These are phyloP conservation scores for Didymella glomerata DNA, from an alignment of 2,329 filamentous ascomycete genomes.

Conservation along the genomic window DNA sequence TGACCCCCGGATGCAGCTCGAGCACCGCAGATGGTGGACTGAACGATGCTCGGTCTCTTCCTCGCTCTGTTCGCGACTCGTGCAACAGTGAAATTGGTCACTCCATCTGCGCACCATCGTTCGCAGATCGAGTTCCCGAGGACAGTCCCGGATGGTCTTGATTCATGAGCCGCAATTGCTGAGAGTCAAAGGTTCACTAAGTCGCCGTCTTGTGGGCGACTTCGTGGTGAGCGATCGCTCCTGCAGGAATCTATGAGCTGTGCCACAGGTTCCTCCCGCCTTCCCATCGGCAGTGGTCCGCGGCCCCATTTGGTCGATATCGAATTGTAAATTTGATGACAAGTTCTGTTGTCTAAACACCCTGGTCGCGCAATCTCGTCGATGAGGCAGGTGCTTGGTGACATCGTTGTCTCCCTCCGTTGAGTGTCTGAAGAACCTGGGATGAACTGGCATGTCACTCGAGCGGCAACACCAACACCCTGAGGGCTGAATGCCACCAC, in stretches of 20 bases:
- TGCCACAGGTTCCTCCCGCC: conserved; percentile 7
- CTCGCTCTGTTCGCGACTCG: conserved; percentile 1
- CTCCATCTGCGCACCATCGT: conserved; percentile 2
- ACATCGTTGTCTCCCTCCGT: background rate
- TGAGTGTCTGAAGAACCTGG: background rate
- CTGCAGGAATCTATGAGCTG: conserved; percentile 1
- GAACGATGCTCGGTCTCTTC: background rate
- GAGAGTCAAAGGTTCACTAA: background rate
- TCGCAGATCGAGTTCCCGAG: conserved; percentile 6
- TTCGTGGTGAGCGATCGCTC: conserved; percentile 1
- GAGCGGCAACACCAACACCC: background rate
- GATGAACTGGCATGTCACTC: background rate
- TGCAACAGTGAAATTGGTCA: background rate
- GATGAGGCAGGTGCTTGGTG: background rate
- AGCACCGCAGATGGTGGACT: conserved; percentile 1
- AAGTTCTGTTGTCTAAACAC: background rate
- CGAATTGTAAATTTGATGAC: background rate
- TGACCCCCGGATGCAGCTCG: conserved; percentile 8
- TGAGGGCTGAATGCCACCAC: background rate
- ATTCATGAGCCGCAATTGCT: conserved; percentile 2
- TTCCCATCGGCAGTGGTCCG: background rate
- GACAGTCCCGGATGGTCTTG: background rate
- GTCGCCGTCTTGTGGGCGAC: conserved; percentile 5
- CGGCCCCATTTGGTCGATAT: background rate
- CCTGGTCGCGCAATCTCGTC: background rate